These are phyloP conservation scores for Ilex paraguariensis DNA, from an alignment of 305 asterid species.

Conservation along the genomic window DNA sequence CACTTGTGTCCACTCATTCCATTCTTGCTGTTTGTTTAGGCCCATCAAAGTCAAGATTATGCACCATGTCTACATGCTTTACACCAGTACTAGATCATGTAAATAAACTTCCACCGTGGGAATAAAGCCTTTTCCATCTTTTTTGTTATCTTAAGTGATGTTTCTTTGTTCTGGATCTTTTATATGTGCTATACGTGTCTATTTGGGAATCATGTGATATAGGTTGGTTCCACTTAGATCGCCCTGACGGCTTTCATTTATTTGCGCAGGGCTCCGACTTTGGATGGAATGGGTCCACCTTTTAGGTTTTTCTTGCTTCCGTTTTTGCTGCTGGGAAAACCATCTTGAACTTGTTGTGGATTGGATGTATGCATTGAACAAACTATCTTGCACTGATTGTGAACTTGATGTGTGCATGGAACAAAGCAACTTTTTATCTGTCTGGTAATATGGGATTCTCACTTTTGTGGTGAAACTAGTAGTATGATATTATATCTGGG, in stretches of 20 bases:
- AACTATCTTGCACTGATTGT: neutral
- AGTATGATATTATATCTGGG: too few relatives aligned
- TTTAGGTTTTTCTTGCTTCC: conserved; percentile 16
- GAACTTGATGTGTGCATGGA: neutral
- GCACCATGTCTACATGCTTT: conserved; percentile 98
- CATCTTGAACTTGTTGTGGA: neutral
- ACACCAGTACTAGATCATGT: conserved; percentile 93
- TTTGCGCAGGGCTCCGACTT: conserved; percentile 34
- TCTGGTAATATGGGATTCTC: neutral
- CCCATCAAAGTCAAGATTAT: conserved; percentile 80
- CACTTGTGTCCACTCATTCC: conserved; percentile 55
- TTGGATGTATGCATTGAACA: neutral
- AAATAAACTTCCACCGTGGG: conserved; percentile 40
- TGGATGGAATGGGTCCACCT: conserved; percentile 46
- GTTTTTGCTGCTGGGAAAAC: neutral
- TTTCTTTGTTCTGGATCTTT: neutral
- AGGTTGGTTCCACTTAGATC: neutral
- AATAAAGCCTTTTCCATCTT: conserved; percentile 12
- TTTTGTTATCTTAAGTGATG: neutral
- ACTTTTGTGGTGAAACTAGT: neutral
- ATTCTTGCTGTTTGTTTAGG: conserved; percentile 78
- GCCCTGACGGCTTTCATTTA: conserved; percentile 2
- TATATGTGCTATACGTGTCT: too few relatives aligned
- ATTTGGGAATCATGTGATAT: too few relatives aligned
- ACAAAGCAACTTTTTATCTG: too few relatives aligned